phyloP scores from a whole-genome alignment of 2,329 filamentous ascomycete species.

The Microsporum audouinii region DNA sequence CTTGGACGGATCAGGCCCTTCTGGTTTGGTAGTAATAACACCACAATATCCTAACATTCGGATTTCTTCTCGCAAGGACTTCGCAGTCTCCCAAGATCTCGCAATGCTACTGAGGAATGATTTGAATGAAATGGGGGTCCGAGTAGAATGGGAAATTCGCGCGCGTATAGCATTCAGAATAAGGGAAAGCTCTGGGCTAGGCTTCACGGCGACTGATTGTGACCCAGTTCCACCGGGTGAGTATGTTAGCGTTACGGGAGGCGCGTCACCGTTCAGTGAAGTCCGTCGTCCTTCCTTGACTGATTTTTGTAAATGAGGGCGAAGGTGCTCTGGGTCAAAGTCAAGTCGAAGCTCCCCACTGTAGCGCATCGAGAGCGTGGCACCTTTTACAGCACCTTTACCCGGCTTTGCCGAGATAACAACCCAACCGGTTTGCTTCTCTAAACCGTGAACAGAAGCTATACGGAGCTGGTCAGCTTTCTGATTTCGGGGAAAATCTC shows the following conservation, averaged over 20 bases:
- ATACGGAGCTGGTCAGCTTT: conserved; percentile 5
- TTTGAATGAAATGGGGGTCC: conserved; percentile 26
- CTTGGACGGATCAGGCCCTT: conserved; percentile 17
- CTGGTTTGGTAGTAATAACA: conserved; percentile 29
- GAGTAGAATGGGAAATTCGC: conserved; percentile 27
- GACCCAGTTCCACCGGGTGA: conserved; percentile 14
- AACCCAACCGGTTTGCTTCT: conserved; percentile 36
- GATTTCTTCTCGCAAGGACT: conserved; percentile 33
- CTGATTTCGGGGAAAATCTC: not conserved
- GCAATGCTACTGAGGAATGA: conserved; percentile 33
- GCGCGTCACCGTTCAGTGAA: conserved; percentile 7
- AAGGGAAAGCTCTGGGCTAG: conserved; percentile 30
- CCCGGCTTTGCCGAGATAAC: conserved; percentile 28
- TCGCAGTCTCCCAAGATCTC: conserved; percentile 32
- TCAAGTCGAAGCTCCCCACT: conserved; percentile 31
- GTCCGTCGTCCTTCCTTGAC: conserved; percentile 17
- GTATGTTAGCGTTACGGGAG: conserved; percentile 26
- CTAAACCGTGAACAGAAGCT: conserved; percentile 31
- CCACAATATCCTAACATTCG: conserved; percentile 36
- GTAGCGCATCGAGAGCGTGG: conserved; percentile 33
- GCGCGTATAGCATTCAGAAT: conserved; percentile 33
- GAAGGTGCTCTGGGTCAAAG: conserved; percentile 33
- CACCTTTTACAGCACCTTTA: conserved; percentile 21
- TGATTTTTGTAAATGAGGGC: conserved; percentile 16
- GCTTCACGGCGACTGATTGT: conserved; percentile 10